Base-by-base conservation (phyloP, 371 early-diverging fungal genomes). In the Chytridiales sp. region DNA sequence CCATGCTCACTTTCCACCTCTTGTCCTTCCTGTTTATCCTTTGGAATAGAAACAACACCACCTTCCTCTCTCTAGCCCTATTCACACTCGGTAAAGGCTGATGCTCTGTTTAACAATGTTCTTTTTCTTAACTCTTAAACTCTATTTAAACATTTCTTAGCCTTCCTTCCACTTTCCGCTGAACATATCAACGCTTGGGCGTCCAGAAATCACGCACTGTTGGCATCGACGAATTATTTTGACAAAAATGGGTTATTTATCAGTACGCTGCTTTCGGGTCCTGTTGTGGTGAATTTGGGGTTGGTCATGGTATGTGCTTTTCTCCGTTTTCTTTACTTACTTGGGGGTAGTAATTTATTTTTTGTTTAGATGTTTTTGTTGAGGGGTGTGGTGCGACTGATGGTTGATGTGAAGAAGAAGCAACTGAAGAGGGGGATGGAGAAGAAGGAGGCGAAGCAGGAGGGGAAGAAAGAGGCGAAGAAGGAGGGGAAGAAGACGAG, bases 191-290 rank as follows among this genome's bases (percentile, higher is more conserved):
- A 61, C 43, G 21, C 53, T 5, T 43, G 29, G 17, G 61, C 61
- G 15, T 42, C 44, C n/a, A 34, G 22, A 0, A 40, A 61, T 43
- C 26, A 52, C 38, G 21, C n/a, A 5, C 26, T 17, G 4, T 5
- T 61, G 13, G 34, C 36, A 24, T 11, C 39, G 38, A 50, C 38
- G n/a, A 52, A 61, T 43, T 61, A 61, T 44, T 61, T 61, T 29
- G 61, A 61, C 61, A 61, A 61, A 42, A 53, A 61, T 31, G 61
- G 61, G 13, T 44, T 50, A 42, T 61, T 61, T 42, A 44, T 61
- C 13, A 61, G 53, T 8, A 34, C 61, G 6, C 50, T 61, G 35
- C 42, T 52, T 53, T 50, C 53, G 31, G 61, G 30, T 17, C 61
- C 61, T 13, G 19, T 61, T 1, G 4, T 61, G 17, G 13, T 17